Evolutionary conservation across 441 rosid species (phyloP).

Genomic region (Viola pubescens): DNA sequence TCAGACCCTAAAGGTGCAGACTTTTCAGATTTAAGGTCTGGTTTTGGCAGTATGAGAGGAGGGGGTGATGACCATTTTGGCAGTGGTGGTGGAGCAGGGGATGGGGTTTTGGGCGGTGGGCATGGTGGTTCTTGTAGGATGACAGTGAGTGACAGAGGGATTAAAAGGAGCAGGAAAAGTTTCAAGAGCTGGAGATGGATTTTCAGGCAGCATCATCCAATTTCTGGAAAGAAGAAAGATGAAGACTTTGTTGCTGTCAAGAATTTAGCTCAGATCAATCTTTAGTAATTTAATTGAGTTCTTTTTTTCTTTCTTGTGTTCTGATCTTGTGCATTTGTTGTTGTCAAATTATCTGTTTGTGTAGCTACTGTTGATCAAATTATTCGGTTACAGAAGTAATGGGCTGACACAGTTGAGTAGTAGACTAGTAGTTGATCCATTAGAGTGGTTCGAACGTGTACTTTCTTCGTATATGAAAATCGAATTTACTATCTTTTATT

Average conservation of each 20-base stretch:
- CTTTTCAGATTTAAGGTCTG: slow-evolving; percentile 39
- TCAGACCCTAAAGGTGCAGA: slow-evolving; percentile 30
- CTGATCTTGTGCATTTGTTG: too few species aligned
- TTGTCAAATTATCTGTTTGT: too few species aligned
- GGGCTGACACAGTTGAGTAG: too few species aligned
- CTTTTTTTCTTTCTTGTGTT: too few species aligned
- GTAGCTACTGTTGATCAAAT: too few species aligned
- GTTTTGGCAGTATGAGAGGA: slow-evolving; percentile 48
- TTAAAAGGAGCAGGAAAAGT: slow-evolving; percentile 71
- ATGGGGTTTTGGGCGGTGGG: slow-evolving; percentile 17
- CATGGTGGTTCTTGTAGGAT: slow-evolving; percentile 63
- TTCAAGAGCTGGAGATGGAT: slow-evolving; percentile 97
- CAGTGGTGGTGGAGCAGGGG: slow-evolving; percentile 25
- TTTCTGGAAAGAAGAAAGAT: slow-evolving; percentile 31
- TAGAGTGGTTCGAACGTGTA: too few species aligned
- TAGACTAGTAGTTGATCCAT: too few species aligned
- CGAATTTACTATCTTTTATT: too few species aligned
- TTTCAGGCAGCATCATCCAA: slow-evolving; percentile 58
- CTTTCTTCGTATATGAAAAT: too few species aligned
- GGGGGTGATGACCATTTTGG: slow-evolving; percentile 22
- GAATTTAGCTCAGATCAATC: too few species aligned
- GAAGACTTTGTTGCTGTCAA: slow-evolving; percentile 20
- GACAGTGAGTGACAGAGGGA: slow-evolving; percentile 51
- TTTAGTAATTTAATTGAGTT: too few species aligned
- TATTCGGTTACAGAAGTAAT: too few species aligned